Evolutionary conservation across 768 basidiomycete species (phyloP).

Genomic region (Lactarius vividus): DNA sequence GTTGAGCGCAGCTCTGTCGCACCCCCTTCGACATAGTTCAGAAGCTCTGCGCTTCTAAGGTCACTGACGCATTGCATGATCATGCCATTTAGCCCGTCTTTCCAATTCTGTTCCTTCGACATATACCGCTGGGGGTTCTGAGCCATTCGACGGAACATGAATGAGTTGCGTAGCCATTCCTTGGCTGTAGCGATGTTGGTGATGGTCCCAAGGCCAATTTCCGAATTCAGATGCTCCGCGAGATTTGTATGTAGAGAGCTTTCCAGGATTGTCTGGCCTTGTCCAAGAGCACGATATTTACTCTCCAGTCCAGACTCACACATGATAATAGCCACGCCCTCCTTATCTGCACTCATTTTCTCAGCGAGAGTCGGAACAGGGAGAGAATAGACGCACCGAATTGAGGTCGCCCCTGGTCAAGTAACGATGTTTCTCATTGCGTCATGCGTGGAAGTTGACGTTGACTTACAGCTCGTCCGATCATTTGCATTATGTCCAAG

Average conservation of each 20-base stretch:
- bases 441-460: not conserved
- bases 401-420: slow-evolving; percentile 78
- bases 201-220: slow-evolving; percentile 87
- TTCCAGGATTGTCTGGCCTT: slow-evolving; percentile 77
- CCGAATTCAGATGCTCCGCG: slow-evolving; percentile 90
- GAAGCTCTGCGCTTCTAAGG: slow-evolving; percentile 59
- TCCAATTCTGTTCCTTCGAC: slow-evolving; percentile 57
- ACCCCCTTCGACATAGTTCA: slow-evolving; percentile 43
- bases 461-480: slow-evolving; percentile 78
- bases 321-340: slow-evolving; percentile 80
- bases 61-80: slow-evolving; percentile 62
- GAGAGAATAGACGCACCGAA: slow-evolving; percentile 52
- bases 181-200: slow-evolving; percentile 65
- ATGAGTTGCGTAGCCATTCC: slow-evolving; percentile 80
- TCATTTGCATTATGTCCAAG: slow-evolving; percentile 93
- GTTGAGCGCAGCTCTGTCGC: slow-evolving; percentile 54
- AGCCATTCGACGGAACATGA: slow-evolving; percentile 81
- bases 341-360: slow-evolving; percentile 54
- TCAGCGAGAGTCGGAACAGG: not conserved
- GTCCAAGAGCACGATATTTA: slow-evolving; percentile 67
- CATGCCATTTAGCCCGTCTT: slow-evolving; percentile 67
- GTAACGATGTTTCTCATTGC: not conserved
- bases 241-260: slow-evolving; percentile 82
- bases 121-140: slow-evolving; percentile 83
- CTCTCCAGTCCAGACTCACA: slow-evolving; percentile 70